Evolutionary conservation across 139 green algal genomes (phyloP), one percentile per base, ranked within the genome.

Genomic region (Ettlia oleoabundans): DNA sequence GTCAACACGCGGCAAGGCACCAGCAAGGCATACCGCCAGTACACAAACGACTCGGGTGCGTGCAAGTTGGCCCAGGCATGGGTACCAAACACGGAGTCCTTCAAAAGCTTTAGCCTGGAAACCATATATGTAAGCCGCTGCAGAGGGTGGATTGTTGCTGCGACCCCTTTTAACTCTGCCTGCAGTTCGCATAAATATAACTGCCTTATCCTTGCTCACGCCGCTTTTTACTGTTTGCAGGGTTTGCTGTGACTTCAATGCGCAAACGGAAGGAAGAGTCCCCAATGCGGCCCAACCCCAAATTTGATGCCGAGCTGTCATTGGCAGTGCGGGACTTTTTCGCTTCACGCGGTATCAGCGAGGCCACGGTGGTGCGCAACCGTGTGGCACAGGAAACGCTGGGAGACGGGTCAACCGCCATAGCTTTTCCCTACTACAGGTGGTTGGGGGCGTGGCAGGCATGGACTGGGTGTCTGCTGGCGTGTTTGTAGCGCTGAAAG

Each of bases 361-460:
- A 53, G 21, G 55, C 68, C 0, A 92, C 89, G 15, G 77, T 96
- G 73, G 43, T 76, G 24, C 64, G 86, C 51, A 96, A 95, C 40
- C 63, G 85, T 33, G 43, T 95, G 42, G 73, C 80, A 78, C 58
- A 87, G 55, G 66, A 92, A 62, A 85, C 32, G 67, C 43, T 81
- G 75, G 58, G 18, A 0, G 75, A 70, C 19, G 75, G 75, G 21
- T 18, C 53, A 7, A 28, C 24, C 1, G 75, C 58, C 37, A 80
- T 98, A 22, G 93, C 92, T 2, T 98, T 98, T 76, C 95, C 95
- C 0, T 98, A 97, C 89, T 85, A 84, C 51, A 64, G 88, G 78
- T 40, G 71, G n/a, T 4, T 32, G 28, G 55, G 5, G 55, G 55
- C n/a, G n/a, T n/a, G n/a, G n/a, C n/a, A n/a, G 28, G 21, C 55